Conservation (phyloP, 768 basidiomycete species). For the Pleurotus tuoliensis region DNA sequence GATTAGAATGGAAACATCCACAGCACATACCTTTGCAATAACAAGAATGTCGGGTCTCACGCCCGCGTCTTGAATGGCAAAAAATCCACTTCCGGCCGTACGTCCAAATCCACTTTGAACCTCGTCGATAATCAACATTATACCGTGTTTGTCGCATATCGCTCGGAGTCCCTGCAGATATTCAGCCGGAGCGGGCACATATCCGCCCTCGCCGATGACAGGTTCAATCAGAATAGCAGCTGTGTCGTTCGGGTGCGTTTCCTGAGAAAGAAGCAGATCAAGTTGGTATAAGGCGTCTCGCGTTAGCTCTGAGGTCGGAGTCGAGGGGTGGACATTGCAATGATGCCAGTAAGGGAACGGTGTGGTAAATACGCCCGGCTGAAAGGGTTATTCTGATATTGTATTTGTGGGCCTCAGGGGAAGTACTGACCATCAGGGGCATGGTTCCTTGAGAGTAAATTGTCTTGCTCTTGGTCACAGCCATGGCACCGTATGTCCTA, state of each 20-base stretch:
- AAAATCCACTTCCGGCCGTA: conserved; percentile 45
- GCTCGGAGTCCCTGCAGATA: conserved; percentile 78
- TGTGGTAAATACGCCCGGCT: conserved; percentile 81
- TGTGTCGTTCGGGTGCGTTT: conserved; percentile 79
- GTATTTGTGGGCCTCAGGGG: too few species aligned
- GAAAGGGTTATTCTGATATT: not conserved
- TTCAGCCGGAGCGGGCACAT: conserved; percentile 79
- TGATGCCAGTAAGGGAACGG: conserved; percentile 97
- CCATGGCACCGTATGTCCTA: conserved; percentile 90
- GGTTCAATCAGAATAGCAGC: conserved; percentile 95
- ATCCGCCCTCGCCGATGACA: conserved; percentile 93
- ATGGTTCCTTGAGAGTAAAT: conserved; percentile 76
- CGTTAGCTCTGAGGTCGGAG: conserved; percentile 55
- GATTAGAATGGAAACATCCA: too few species aligned
- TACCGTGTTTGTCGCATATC: conserved; percentile 84
- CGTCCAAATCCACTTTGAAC: conserved; percentile 90
- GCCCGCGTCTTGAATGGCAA: conserved; percentile 78
- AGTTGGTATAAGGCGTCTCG: conserved; percentile 73
- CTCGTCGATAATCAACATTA: conserved; percentile 83
- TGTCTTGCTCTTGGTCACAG: conserved; percentile 91
- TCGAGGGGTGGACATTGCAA: conserved; percentile 50
- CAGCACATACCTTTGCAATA: conserved; percentile 69
- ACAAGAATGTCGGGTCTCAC: conserved; percentile 86
- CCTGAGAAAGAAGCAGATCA: conserved; percentile 71
- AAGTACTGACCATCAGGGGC: conserved; percentile 71